These are phyloP conservation scores for Pyrenula massariospora DNA, from an alignment of 495 filamentous ascomycete genomes.

Conservation along the genomic window DNA sequence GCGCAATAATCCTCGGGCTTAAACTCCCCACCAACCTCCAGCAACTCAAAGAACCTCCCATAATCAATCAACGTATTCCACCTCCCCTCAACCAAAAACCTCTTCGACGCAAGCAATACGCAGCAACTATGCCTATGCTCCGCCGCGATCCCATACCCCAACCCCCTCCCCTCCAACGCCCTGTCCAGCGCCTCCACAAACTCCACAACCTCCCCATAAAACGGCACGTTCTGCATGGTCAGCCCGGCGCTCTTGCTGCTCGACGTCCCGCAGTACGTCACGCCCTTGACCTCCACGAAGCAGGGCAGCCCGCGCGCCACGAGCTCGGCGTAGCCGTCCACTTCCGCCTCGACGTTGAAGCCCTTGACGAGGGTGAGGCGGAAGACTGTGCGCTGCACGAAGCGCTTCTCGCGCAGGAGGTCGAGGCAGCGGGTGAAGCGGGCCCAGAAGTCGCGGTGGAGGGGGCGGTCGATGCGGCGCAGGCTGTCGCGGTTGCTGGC, in stretches of 20 bases:
- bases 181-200: conserved; percentile 66
- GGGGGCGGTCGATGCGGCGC: conserved; percentile 74
- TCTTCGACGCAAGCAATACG: conserved; percentile 64
- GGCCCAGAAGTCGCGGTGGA: conserved; percentile 96
- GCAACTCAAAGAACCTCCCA: conserved; percentile 71
- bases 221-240: conserved; percentile 92
- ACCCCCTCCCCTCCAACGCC: conserved; percentile 52
- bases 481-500: conserved; percentile 83
- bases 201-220: conserved; percentile 73
- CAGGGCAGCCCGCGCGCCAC: conserved; percentile 74
- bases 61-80: conserved; percentile 94
- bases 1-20: conserved; percentile 84
- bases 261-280: conserved; percentile 90
- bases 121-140: conserved; percentile 95
- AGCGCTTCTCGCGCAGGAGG: conserved; percentile 71
- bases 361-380: conserved; percentile 89
- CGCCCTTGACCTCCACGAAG: conserved; percentile 91
- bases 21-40: conserved; percentile 61
- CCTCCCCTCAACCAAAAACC: conserved; percentile 60
- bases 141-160: conserved; percentile 82
- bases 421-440: conserved; percentile 83
- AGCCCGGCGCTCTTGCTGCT: conserved; percentile 69
- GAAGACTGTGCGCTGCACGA: conserved; percentile 84
- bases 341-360: conserved; percentile 93
- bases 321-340: conserved; percentile 78